Evolutionary conservation across 208 protist species (phyloP), one percentile per base, ranked within the genome.

Genomic region (Leishmania mexicana): DNA sequence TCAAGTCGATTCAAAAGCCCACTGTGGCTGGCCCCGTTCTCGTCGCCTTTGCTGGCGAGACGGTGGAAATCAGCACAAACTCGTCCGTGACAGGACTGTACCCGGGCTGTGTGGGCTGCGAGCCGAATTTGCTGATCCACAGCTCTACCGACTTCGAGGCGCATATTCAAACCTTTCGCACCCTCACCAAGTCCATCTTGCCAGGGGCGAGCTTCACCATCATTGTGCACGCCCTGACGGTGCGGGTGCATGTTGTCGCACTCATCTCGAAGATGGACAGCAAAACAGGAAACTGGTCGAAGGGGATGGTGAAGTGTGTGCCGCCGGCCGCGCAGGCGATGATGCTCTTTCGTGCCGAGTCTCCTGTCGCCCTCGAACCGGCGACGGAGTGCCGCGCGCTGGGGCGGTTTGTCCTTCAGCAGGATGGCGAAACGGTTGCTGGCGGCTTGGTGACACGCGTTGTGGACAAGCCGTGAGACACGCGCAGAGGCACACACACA

Each of bases 291-390:
- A 81, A 62, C n/a, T 97, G 94, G 92, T 94, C 89, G 28, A 93
- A 88, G 58, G 92, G 93, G 15, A 96, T 97, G 92, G 94, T 97
- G 51, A 97, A 97, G 87, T 95, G 92, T 65, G 84, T 97, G 57
- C 89, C 92, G 21, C 88, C 91, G 68, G 79, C 70, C 0, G 79
- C 92, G 19, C 94, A 97, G 88, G 91, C 92, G 49, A 51, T 95
- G 64, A 87, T 96, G 67, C 54, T 93, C n/a, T 89, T 97, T 58
- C 87, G 88, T 51, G 76, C 88, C 2, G 89, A 91, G 45, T 62
- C 53, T 28, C 90, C 90, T 42, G 81, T 97, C 49, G 90, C 91
- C 17, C 76, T 95, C 35, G 92, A 95, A 76, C 79, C 88, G n/a
- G 91, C 92, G 7, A 90, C 90, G 64, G 87, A 91, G 49, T 97